Evolutionary conservation across 495 filamentous ascomycete genomes (phyloP).

Genomic region (Podospora australis): DNA sequence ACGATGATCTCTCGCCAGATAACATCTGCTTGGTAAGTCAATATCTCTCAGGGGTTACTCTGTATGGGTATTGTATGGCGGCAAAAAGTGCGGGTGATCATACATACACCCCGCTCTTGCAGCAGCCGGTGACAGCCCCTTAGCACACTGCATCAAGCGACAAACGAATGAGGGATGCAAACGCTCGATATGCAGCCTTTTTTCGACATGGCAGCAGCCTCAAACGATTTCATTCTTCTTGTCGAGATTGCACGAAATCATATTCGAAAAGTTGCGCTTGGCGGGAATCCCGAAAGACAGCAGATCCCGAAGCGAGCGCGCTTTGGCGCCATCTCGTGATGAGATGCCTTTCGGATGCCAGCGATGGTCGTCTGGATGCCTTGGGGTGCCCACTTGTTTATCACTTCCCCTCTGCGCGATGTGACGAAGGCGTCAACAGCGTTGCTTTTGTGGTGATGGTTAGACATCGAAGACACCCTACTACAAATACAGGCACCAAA

Average conservation of each 20-base stretch:
- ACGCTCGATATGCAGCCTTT: constrained; percentile 6
- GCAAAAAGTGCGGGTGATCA: not conserved
- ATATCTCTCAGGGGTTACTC: too few relatives aligned
- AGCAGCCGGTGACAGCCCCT: too few relatives aligned
- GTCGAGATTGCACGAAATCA: too few relatives aligned
- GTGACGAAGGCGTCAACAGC: not conserved
- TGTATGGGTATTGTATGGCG: not conserved
- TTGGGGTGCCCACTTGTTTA: not conserved
- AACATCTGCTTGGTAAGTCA: too few relatives aligned
- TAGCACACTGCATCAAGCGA: too few relatives aligned
- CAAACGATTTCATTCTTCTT: constrained; percentile 4
- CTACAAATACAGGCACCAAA: too few relatives aligned
- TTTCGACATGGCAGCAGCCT: constrained; percentile 8
- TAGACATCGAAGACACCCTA: not conserved
- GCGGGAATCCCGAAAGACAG: too few relatives aligned
- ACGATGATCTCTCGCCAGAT: too few relatives aligned
- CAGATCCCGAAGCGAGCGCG: not conserved
- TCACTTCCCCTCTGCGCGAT: not conserved
- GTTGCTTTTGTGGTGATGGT: constrained; percentile 1
- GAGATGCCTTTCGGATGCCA: too few relatives aligned
- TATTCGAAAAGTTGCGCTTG: too few relatives aligned
- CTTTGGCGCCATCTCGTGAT: not conserved
- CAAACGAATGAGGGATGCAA: constrained; percentile 15
- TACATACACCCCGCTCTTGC: not conserved
- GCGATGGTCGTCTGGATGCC: too few relatives aligned